Percentiles rank a stretch among this genome's conserved stretches.
phyloP scores from a whole-genome alignment of 2,329 filamentous ascomycete species.

The Botrytis aclada region DNA sequence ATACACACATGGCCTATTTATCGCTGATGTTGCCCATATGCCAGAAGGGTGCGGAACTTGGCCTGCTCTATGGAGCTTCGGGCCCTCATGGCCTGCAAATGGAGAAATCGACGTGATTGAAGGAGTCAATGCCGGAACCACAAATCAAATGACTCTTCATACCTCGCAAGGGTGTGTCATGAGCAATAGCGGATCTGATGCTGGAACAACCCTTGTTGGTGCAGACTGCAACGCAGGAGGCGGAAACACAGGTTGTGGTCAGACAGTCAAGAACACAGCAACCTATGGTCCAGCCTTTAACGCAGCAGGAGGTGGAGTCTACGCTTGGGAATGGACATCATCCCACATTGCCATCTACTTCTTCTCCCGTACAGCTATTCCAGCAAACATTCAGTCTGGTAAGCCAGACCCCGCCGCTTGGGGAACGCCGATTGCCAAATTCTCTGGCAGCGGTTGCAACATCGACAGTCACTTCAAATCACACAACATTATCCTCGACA shows the following conservation, averaged over 20 bases:
- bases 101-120: constrained; percentile 82
- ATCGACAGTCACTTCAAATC: constrained; percentile 67
- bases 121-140: constrained; percentile 62
- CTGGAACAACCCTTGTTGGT: constrained; percentile 46
- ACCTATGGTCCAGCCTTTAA: constrained; percentile 73
- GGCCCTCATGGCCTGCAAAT: constrained; percentile 63
- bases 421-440: constrained; percentile 66
- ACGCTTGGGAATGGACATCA: constrained; percentile 73
- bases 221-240: constrained; percentile 56
- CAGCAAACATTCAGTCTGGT: constrained; percentile 57
- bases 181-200: constrained; percentile 46
- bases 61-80: constrained; percentile 58
- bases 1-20: constrained; percentile 55
- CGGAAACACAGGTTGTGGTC: constrained; percentile 56
- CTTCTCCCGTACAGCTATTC: constrained; percentile 66
- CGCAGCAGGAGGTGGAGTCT: constrained; percentile 63
- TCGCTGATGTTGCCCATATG: constrained; percentile 59
- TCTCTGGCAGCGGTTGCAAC: constrained; percentile 67
- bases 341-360: constrained; percentile 74
- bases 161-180: constrained; percentile 60
- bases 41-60: constrained; percentile 57
- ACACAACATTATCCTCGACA: constrained; percentile 77
- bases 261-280: constrained; percentile 48
- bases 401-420: constrained; percentile 62
- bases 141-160: constrained; percentile 66